Evolutionary conservation across 495 filamentous ascomycete species (phyloP).

Genomic region (Penicillium fimorum): DNA sequence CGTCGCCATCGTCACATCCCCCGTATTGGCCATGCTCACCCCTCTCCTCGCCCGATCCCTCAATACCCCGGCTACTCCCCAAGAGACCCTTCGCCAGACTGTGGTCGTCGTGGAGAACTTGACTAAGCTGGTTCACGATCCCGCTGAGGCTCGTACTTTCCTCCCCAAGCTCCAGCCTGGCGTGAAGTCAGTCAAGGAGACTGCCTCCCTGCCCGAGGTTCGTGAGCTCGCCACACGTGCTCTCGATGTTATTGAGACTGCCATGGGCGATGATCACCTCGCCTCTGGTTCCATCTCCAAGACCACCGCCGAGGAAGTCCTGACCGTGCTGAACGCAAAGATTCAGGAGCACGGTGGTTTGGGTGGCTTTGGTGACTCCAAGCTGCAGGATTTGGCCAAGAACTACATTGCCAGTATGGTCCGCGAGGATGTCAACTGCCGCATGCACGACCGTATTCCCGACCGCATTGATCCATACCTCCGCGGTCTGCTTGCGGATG

Average conservation of each 20-base stretch:
- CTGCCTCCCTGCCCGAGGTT: conserved; percentile 92
- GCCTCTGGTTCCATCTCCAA: conserved; percentile 60
- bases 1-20: conserved; percentile 95
- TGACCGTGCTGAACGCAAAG: conserved; percentile 68
- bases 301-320: conserved; percentile 74
- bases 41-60: conserved; percentile 91
- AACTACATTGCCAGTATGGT: conserved; percentile 82
- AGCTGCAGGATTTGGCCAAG: conserved; percentile 65
- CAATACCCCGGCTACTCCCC: conserved; percentile 83
- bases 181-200: conserved; percentile 81
- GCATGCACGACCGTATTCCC: conserved; percentile 69
- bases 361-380: conserved; percentile 54
- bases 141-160: conserved; percentile 92
- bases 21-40: conserved; percentile 93
- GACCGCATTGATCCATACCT: conserved; percentile 71
- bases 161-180: conserved; percentile 93
- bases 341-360: conserved; percentile 67
- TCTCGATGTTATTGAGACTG: conserved; percentile 84
- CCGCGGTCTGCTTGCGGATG: conserved; percentile 60
- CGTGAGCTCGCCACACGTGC: conserved; percentile 84
- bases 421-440: conserved; percentile 82
- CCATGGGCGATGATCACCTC: conserved; percentile 70
- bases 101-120: conserved; percentile 98
- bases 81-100: conserved; percentile 93
- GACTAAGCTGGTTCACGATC: conserved; percentile 98